These are phyloP conservation scores for Cordyceps javanica DNA, from an alignment of 2,329 filamentous ascomycete species.

Conservation along the genomic window DNA sequence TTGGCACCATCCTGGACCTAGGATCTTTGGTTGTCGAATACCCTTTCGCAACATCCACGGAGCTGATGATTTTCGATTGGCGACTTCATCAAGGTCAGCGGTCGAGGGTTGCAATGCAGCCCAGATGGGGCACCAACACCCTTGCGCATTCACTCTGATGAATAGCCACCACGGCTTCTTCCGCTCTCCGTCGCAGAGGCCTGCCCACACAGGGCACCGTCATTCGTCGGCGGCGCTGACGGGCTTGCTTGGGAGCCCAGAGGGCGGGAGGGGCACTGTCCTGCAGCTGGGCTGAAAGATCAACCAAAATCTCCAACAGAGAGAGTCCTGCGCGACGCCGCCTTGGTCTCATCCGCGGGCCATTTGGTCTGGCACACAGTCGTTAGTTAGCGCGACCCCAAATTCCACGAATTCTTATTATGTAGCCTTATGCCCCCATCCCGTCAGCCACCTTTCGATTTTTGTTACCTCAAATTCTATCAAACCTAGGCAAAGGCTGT, in stretches of 20 bases:
- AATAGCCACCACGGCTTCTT: neutral
- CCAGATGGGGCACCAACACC: neutral
- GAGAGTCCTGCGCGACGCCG: neutral
- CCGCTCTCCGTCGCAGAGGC: neutral
- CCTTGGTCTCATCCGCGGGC: neutral
- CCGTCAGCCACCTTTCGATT: neutral
- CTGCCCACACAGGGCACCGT: neutral
- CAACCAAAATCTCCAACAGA: neutral
- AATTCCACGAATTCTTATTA: neutral
- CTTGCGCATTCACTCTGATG: neutral
- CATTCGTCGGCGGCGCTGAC: neutral
- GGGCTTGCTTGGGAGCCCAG: neutral
- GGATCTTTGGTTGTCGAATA: neutral
- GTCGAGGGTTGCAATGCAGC: neutral
- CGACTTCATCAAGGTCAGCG: neutral
- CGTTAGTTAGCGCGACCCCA: constrained; percentile 1
- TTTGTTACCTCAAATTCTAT: neutral
- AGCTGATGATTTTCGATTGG: neutral
- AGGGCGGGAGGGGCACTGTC: neutral
- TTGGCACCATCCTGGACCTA: no score
- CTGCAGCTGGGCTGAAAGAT: neutral
- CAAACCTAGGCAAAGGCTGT: neutral
- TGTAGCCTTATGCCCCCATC: neutral
- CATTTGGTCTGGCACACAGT: neutral
- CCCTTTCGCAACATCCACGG: neutral